phyloP scores from a whole-genome alignment of 331 rosid species.

The Pyrus hybrid region DNA sequence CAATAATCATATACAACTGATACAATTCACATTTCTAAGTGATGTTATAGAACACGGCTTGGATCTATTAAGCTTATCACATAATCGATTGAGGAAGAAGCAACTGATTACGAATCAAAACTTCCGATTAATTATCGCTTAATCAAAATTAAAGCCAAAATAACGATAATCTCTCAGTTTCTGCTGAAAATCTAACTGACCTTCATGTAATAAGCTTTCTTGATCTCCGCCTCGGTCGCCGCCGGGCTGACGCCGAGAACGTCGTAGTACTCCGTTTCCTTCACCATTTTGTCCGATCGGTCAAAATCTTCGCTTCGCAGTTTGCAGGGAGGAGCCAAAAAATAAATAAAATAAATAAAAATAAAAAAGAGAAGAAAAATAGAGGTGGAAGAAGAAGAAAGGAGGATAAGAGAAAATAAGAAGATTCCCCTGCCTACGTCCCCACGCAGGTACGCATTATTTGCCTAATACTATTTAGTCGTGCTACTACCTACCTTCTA shows the following conservation, averaged over 20 bases:
- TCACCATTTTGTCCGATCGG: slow-evolving; percentile 64
- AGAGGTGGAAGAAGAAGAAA: background rate
- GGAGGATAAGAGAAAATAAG: background rate
- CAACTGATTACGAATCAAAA: background rate
- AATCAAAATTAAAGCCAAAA: background rate
- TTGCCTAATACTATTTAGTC: background rate
- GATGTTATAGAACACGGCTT: background rate
- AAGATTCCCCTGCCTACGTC: background rate
- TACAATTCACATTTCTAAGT: background rate
- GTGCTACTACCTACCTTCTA: background rate
- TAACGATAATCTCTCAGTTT: background rate
- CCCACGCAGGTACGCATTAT: background rate
- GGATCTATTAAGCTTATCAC: background rate
- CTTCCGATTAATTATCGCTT: background rate
- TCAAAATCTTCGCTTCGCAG: background rate
- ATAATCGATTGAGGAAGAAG: background rate
- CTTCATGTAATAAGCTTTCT: slow-evolving; percentile 97
- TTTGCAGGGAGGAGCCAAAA: background rate
- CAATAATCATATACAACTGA: background rate
- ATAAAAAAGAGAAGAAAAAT: background rate
- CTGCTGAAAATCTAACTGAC: slow-evolving; percentile 18
- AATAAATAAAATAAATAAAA: no score
- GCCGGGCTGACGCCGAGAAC: slow-evolving; percentile 81
- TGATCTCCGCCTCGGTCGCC: slow-evolving; percentile 90
- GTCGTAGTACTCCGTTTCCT: slow-evolving; percentile 93